Evolutionary conservation across 2,329 filamentous ascomycete species (phyloP).

Genomic region (Verticillium dahliae): DNA sequence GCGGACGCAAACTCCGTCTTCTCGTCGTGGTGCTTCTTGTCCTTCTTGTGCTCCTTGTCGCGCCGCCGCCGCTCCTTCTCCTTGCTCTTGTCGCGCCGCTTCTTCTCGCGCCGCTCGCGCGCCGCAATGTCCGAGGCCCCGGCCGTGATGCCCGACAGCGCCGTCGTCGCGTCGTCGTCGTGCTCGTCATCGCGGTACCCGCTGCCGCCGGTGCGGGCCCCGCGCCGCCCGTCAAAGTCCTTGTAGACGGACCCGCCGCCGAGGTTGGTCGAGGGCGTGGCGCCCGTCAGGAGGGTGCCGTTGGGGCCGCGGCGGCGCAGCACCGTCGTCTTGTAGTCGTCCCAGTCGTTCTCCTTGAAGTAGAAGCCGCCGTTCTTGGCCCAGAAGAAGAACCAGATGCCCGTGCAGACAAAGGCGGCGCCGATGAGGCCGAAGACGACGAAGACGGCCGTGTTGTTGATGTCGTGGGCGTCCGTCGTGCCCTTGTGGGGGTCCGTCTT

Average conservation of each 20-base stretch:
- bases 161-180: constrained; percentile 35
- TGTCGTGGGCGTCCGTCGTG: constrained; percentile 45
- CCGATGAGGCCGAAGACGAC: constrained; percentile 82
- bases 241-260: constrained; percentile 85
- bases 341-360: constrained; percentile 84
- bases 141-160: constrained; percentile 49
- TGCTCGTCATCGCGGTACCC: not conserved
- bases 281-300: constrained; percentile 76
- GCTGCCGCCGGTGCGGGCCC: constrained; percentile 33
- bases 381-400: constrained; percentile 99
- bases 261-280: constrained; percentile 73
- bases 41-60: constrained; percentile 22
- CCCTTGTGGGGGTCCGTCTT: constrained; percentile 35
- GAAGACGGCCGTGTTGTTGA: constrained; percentile 69
- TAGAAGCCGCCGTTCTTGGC: constrained; percentile 92
- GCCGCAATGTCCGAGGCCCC: constrained; percentile 49
- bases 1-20: constrained; percentile 40
- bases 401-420: constrained; percentile 63
- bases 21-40: constrained; percentile 33
- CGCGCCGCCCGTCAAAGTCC: constrained; percentile 40
- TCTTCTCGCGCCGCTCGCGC: constrained; percentile 50
- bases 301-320: constrained; percentile 83
- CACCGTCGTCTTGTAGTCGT: constrained; percentile 96
- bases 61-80: constrained; percentile 23
- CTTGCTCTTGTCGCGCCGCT: constrained; percentile 39